Conservation (phyloP, 768 basidiomycete species). For the Boletus rubescentipes region DNA sequence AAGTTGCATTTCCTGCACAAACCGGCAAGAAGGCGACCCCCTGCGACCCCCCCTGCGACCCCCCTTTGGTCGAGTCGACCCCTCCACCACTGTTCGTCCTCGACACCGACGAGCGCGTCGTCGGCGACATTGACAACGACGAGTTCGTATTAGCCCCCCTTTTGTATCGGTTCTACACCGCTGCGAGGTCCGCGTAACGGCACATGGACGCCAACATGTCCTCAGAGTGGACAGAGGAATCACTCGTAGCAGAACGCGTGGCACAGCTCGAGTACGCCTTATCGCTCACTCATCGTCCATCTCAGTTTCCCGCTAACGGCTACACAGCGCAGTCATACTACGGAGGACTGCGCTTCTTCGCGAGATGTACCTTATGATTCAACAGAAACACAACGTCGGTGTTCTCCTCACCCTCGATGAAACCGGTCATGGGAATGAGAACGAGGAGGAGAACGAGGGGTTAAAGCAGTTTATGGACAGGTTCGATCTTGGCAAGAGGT, state of each 20-base stretch:
- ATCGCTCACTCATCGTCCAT: not conserved
- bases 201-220: constrained; percentile 21
- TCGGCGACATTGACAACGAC: not conserved
- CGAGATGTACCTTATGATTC: constrained; percentile 69
- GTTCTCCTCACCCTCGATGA: constrained; percentile 38
- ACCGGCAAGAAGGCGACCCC: constrained; percentile 3
- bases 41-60: constrained; percentile 13
- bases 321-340: constrained; percentile 54
- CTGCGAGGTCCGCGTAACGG: not conserved
- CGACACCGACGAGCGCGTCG: constrained; percentile 8
- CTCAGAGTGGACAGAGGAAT: constrained; percentile 29
- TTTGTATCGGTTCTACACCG: not conserved
- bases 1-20: too few relatives aligned
- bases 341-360: constrained; percentile 70
- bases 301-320: not conserved
- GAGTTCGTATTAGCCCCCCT: not conserved
- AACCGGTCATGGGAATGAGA: constrained; percentile 30
- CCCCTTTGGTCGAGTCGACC: constrained; percentile 6
- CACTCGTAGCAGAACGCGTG: constrained; percentile 38
- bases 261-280: constrained; percentile 33
- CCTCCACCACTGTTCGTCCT: not conserved
- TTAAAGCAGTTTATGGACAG: constrained; percentile 53
- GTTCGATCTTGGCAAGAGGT: constrained; percentile 57
- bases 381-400: constrained; percentile 48
- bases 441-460: constrained; percentile 39